Base-by-base conservation (phyloP, 306 rosid genomes). In the Sicyos edulis region DNA sequence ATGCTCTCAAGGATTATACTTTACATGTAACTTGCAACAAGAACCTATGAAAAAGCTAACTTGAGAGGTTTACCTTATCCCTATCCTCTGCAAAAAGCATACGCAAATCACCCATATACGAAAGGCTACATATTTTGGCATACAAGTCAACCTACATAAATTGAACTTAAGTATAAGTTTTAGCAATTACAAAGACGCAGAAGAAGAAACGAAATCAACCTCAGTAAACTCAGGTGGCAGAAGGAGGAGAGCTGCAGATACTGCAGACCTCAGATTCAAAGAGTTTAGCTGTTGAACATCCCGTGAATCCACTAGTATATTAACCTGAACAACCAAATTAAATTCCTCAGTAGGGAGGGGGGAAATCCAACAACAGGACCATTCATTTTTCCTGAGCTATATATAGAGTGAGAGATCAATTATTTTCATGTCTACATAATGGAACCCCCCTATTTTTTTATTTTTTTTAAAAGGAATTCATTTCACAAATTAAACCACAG, bases 81-180 rank as follows among this genome's bases (percentile, higher is more conserved):
- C 82, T 88, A 79, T 93, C 98, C 88, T 93, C 97, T 0, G 96
- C 96, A 90, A 93, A 93, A 77, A 90, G 83, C 98, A 90, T 93
- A 21, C 96, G 92, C 74, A 93, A 71, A 73, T 93, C 98, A 44
- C 98, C 97, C 75, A 66, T 83, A 65, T 93, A 90, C 10, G 98
- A 93, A 62, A 93, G 97, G 74, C 92, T 86, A 59, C 98, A 93
- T 79, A 93, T 84, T 83, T 90, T 90, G 74, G 96, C 93, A 82
- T 90, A 93, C 17, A 93, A 84, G 74, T 93, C 95, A 76, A 77
- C 92, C 98, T 93, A 32, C 37, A 90, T 89, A 70, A 57, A 19
- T 52, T 60, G n/a, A 44, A 59, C 24, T 26, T 53, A 11, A 47
- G 56, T 73, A 71, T 75, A 70, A 64, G 60, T 74, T 37, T 78